A percentile compares a stretch with the other conserved stretches of the same genome.
These are phyloP conservation scores for Vanrija sp. DNA, from an alignment of 1,284 basidiomycete species.

Conservation along the genomic window DNA sequence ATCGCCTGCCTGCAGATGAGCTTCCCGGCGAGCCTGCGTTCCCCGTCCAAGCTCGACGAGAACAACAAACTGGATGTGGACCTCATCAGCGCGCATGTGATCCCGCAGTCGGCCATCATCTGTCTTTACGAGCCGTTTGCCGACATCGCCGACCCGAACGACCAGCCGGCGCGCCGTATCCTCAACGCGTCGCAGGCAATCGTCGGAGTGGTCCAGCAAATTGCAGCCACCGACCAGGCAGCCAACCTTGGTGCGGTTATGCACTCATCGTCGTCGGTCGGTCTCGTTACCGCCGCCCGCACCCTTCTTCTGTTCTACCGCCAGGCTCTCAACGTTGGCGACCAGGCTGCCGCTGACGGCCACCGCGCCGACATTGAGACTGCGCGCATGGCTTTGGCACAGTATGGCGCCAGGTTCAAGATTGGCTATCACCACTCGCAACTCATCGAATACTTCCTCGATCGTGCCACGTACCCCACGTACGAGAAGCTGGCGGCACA, in stretches of 20 bases:
- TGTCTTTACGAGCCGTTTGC: slow-evolving; percentile 48
- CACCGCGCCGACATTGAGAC: slow-evolving; percentile 38
- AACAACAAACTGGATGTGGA: slow-evolving; percentile 35
- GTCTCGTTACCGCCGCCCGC: slow-evolving; percentile 38
- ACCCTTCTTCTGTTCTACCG: slow-evolving; percentile 40
- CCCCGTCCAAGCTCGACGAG: slow-evolving; percentile 22
- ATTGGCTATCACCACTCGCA: slow-evolving; percentile 46
- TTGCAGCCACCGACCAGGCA: slow-evolving; percentile 20
- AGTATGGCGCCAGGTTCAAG: slow-evolving; percentile 38
- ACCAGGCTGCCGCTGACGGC: slow-evolving; percentile 25
- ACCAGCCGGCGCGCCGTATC: slow-evolving; percentile 35
- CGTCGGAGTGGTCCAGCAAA: slow-evolving; percentile 38
- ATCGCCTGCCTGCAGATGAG: slow-evolving; percentile 46
- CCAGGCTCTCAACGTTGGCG: slow-evolving; percentile 35
- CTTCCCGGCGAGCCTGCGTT: slow-evolving; percentile 30
- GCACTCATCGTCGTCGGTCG: slow-evolving; percentile 41
- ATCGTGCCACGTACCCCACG: slow-evolving; percentile 38
- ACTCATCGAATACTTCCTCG: slow-evolving; percentile 46
- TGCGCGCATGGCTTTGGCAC: slow-evolving; percentile 29
- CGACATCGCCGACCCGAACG: slow-evolving; percentile 38
- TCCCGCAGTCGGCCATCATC: slow-evolving; percentile 43
- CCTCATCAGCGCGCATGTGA: slow-evolving; percentile 37
- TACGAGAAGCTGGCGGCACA: slow-evolving; percentile 40
- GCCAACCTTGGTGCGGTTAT: slow-evolving; percentile 32
- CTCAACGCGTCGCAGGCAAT: slow-evolving; percentile 36